phyloP scores from a whole-genome alignment of 2,329 filamentous ascomycete species.

The Fusarium sp. region DNA sequence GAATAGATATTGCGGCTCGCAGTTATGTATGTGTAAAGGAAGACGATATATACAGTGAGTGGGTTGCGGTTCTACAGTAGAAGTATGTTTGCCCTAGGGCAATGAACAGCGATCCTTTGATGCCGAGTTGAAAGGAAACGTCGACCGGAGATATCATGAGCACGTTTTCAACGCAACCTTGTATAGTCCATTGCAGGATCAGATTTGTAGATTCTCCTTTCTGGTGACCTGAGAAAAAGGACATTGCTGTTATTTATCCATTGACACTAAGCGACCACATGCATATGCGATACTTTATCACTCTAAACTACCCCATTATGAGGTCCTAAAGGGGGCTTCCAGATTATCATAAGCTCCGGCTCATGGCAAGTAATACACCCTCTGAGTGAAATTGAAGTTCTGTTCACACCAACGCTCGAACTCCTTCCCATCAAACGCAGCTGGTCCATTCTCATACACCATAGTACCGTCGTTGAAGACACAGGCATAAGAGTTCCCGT shows the following conservation, averaged over 20 bases:
- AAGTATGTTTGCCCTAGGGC: constrained; percentile 22
- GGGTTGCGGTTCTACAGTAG: constrained; percentile 33
- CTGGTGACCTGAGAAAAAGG: constrained; percentile 34
- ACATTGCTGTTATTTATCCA: too few species aligned
- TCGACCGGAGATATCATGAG: constrained; percentile 24
- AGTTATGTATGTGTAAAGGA: constrained; percentile 21
- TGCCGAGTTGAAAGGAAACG: constrained; percentile 23
- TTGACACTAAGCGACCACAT: background rate
- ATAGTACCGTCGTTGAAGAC: constrained; percentile 32
- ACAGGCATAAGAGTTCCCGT: constrained; percentile 23
- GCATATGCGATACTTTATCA: constrained; percentile 14
- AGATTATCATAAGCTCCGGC: background rate
- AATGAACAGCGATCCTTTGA: constrained; percentile 41
- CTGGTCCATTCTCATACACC: constrained; percentile 10
- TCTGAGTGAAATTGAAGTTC: constrained; percentile 22
- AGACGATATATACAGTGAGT: constrained; percentile 32
- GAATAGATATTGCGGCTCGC: constrained; percentile 24
- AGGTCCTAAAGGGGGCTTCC: constrained; percentile 4
- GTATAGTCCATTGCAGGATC: constrained; percentile 18
- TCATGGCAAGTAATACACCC: background rate
- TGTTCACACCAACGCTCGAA: constrained; percentile 38
- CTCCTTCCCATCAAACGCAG: constrained; percentile 10
- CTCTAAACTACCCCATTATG: constrained; percentile 3
- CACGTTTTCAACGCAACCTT: constrained; percentile 27
- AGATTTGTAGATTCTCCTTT: constrained; percentile 37